These are phyloP conservation scores for Monilinia laxa DNA, from an alignment of 2,329 filamentous ascomycete species.

Conservation along the genomic window DNA sequence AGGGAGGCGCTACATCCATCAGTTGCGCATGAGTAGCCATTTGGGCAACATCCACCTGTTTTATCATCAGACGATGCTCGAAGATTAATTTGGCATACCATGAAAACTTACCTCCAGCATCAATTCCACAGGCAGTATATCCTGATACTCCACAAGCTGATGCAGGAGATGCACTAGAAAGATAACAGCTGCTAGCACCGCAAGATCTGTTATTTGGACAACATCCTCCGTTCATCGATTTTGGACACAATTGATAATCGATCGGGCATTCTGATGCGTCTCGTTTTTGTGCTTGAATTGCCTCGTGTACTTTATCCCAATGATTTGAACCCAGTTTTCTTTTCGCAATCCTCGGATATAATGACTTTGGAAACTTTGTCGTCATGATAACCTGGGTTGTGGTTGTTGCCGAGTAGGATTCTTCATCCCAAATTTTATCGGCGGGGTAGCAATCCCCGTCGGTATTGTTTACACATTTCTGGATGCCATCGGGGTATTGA, in stretches of 20 bases:
- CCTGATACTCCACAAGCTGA: conserved; percentile 33
- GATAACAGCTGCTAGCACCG: conserved; percentile 46
- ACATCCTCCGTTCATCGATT: conserved; percentile 37
- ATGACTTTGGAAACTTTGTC: conserved; percentile 32
- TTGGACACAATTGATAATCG: conserved; percentile 35
- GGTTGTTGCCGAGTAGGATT: conserved; percentile 13
- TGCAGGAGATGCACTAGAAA: conserved; percentile 33
- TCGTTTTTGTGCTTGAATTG: conserved; percentile 36
- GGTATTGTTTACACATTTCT: neutral
- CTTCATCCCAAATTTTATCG: conserved; percentile 11
- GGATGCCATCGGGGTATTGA: neutral
- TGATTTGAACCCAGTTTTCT: conserved; percentile 35
- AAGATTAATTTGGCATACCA: conserved; percentile 6
- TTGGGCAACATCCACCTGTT: conserved; percentile 42
- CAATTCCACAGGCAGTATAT: conserved; percentile 35
- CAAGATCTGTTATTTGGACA: conserved; percentile 50
- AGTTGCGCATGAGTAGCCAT: conserved; percentile 49
- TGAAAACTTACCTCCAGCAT: conserved; percentile 37
- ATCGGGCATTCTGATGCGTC: conserved; percentile 33
- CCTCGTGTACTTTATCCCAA: conserved; percentile 37
- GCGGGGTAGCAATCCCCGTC: conserved; percentile 5
- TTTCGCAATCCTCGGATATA: conserved; percentile 29
- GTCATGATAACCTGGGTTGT: conserved; percentile 23
- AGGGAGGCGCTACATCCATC: conserved; percentile 48
- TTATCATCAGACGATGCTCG: conserved; percentile 14